Evolutionary conservation across 805 yeast species (phyloP), one percentile per base, ranked within the genome.

Genomic region (Nematodospora valgi): DNA sequence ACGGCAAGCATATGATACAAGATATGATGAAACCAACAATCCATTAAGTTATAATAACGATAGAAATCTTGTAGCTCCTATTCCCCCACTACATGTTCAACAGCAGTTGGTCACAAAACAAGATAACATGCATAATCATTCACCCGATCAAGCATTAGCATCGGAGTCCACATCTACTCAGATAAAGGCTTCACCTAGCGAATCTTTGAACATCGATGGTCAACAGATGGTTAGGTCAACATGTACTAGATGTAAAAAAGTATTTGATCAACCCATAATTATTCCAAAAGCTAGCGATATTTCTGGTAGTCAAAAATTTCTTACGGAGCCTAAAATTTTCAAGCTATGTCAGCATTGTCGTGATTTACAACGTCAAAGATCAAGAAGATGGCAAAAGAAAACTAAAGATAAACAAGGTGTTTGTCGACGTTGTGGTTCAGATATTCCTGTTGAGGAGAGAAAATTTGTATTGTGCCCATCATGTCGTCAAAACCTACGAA

Each of bases 331-430:
- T 20, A 73, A 70, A 47, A 54, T 60, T 11, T 80, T 54, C 57
- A 77, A 76, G 49, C 57, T 78, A 35, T 80, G 86, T 50, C 70
- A 71, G 20, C 85, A 78, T 48, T 80, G 86, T 49, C 68, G 86
- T 23, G 79, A 73, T 33, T 54, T 77, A 32, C 86, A 80, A 51
- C 56, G 86, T 32, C 77, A 76, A 50, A 56, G 86, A 41, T 71
- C 80, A 4, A 59, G 80, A 40, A 61, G 82, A 42, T 80, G 86
- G 86, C 85, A 79, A 48, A 59, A 63, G 49, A 72, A 71, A 43
- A 78, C 82, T 4, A 77, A 74, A 45, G 70, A 68, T 43, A 79
- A 75, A 44, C 67, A 62, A 19, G 84, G 84, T 6, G 81, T 76
- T 4, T 80, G 86, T 48, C 64, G 82, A 34, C 58, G 86, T 33